A percentile compares a stretch with the other conserved stretches of the same genome.
Evolutionary conservation across 2,329 filamentous ascomycete species (phyloP).

Genomic region (Penicillium sp.): DNA sequence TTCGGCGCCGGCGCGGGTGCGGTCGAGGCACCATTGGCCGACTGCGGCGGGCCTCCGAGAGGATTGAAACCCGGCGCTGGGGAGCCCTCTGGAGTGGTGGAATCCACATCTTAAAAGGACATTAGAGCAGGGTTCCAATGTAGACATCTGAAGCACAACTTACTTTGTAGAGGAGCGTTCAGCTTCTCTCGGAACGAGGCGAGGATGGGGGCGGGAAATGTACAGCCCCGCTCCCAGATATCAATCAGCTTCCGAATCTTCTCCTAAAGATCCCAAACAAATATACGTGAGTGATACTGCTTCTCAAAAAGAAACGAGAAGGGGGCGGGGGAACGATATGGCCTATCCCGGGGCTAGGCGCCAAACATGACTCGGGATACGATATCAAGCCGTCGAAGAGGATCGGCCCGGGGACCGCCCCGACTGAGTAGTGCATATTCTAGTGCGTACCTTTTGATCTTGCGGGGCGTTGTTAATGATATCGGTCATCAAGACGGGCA

Average conservation of each 20-base stretch:
- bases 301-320: constrained; percentile 32
- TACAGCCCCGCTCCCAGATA: constrained; percentile 95
- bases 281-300: constrained; percentile 51
- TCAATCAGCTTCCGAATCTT: constrained; percentile 94
- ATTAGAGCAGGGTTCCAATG: constrained; percentile 27
- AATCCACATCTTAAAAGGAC: constrained; percentile 53
- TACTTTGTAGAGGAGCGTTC: constrained; percentile 64
- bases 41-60: constrained; percentile 33
- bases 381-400: too few species aligned
- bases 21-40: constrained; percentile 24
- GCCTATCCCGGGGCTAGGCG: too few species aligned
- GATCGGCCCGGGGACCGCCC: too few species aligned
- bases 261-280: constrained; percentile 65
- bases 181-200: constrained; percentile 79
- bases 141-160: constrained; percentile 41
- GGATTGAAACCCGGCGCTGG: constrained; percentile 47
- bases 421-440: too few species aligned
- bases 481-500: constrained; percentile 93
- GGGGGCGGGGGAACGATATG: too few species aligned
- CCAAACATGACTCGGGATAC: too few species aligned
- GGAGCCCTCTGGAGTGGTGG: constrained; percentile 65
- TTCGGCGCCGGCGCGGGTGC: constrained; percentile 51
- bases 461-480: constrained; percentile 82
- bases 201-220: constrained; percentile 79
- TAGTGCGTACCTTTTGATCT: constrained; percentile 90